Percentiles rank a stretch among this genome's conserved stretches.
phyloP scores from a whole-genome alignment of 2,329 filamentous ascomycete genomes.

The Beauveria sp. region DNA sequence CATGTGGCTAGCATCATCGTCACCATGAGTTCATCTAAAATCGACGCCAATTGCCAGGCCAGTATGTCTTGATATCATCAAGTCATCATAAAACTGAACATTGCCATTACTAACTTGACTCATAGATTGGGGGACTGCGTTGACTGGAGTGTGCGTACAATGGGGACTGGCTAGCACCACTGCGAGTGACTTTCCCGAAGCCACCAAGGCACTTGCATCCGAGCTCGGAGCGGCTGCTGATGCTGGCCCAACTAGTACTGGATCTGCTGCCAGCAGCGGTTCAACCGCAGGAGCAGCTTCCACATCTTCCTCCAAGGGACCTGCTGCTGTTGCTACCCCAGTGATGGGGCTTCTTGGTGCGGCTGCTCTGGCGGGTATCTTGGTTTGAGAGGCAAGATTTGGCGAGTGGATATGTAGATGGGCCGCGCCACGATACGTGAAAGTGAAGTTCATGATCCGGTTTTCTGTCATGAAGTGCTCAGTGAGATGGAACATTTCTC shows the following conservation, averaged over 20 bases:
- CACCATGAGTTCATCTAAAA: neutral
- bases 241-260: neutral
- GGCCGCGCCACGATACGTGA: too few relatives aligned
- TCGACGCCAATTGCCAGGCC: constrained; percentile 6
- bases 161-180: constrained; percentile 2
- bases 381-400: neutral
- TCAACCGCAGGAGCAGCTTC: constrained; percentile 4
- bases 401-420: neutral
- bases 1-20: constrained; percentile 5
- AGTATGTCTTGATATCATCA: neutral
- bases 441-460: too few relatives aligned
- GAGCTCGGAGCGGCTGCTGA: constrained; percentile 1
- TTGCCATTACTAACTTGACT: neutral
- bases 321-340: constrained; percentile 6
- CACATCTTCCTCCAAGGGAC: constrained; percentile 2
- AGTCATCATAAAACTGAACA: neutral
- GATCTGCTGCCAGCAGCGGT: neutral
- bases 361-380: constrained; percentile 3
- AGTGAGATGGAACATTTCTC: neutral
- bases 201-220: constrained; percentile 9
- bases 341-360: constrained; percentile 7
- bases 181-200: neutral
- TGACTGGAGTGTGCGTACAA: neutral
- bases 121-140: neutral
- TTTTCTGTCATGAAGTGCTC: neutral